Conservation (phyloP, 163 green algal species). For the Scenedesmus sp. region DNA sequence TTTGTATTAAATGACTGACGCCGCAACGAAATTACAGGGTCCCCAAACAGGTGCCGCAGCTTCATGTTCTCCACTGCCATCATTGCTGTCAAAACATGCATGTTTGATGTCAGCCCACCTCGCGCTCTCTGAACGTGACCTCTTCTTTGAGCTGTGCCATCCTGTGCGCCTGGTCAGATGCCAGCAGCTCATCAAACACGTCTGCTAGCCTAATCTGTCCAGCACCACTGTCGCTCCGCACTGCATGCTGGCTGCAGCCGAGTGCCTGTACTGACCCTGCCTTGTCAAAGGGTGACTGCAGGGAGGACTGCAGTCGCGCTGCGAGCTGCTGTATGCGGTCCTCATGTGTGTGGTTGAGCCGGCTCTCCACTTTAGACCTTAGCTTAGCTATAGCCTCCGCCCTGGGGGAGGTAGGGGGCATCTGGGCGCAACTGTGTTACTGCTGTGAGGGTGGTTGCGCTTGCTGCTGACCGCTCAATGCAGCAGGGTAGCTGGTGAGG, state of each 20-base stretch:
- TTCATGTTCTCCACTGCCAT: not conserved
- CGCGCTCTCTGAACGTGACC: conserved; percentile 21
- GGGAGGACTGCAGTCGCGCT: not conserved
- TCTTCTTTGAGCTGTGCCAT: conserved; percentile 30
- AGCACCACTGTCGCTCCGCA: not conserved
- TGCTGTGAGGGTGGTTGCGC: not conserved
- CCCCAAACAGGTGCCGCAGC: not conserved
- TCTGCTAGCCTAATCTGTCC: conserved; percentile 31
- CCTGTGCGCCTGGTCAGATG: conserved; percentile 35
- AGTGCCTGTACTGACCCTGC: not conserved
- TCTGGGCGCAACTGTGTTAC: not conserved
- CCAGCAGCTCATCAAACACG: conserved; percentile 51
- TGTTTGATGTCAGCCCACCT: conserved; percentile 15
- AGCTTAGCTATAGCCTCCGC: conserved; percentile 34
- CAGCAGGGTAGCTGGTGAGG: not conserved
- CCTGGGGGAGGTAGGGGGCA: not conserved
- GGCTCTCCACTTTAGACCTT: conserved; percentile 29
- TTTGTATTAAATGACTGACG: no score
- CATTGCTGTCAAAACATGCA: not conserved
- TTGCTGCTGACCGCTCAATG: not conserved
- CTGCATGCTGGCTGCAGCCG: not conserved
- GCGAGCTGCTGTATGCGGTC: conserved; percentile 23
- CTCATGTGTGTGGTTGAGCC: conserved; percentile 27
- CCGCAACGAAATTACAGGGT: no score
- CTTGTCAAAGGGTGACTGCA: conserved; percentile 9